phyloP scores from a whole-genome alignment of 805 yeast species.

The Metschnikowia peoriensis region DNA sequence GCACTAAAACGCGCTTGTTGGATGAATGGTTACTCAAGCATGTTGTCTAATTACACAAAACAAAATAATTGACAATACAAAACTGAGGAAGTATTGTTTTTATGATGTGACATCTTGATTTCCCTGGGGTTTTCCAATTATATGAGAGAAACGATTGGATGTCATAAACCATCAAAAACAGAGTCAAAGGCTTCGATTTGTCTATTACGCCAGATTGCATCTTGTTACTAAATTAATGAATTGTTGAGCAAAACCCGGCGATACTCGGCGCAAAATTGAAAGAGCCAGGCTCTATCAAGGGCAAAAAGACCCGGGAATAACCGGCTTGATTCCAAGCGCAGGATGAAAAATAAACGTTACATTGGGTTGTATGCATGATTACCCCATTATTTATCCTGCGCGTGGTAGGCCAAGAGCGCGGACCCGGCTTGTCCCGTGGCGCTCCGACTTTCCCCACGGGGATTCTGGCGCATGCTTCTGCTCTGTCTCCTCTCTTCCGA shows the following conservation, averaged over 20 bases:
- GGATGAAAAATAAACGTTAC: slow-evolving; percentile 2
- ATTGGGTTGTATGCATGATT: background rate
- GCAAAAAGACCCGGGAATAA: slow-evolving; percentile 4
- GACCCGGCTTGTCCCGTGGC: slow-evolving; percentile 7
- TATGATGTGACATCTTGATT: no score
- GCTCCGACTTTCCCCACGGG: slow-evolving; percentile 12
- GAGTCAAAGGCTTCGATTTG: no score
- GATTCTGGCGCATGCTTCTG: slow-evolving; percentile 7
- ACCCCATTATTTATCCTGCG: slow-evolving; percentile 7
- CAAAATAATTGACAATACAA: background rate
- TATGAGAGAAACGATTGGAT: no score
- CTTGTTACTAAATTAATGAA: background rate
- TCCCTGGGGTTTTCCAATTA: no score
- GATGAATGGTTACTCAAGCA: background rate
- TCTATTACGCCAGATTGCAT: background rate
- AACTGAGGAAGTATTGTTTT: no score
- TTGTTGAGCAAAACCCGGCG: background rate
- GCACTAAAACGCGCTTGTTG: background rate
- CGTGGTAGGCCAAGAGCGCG: background rate
- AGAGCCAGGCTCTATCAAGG: background rate
- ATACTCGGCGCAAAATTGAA: background rate
- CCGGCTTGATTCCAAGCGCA: slow-evolving; percentile 2
- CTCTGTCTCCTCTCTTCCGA: slow-evolving; percentile 14
- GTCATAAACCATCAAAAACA: no score
- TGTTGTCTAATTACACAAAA: background rate